A percentile compares a stretch with the other conserved stretches of the same genome.
Conservation (phyloP, 192 early-diverging fungal genomes). For the Backusella liffmaniae region DNA sequence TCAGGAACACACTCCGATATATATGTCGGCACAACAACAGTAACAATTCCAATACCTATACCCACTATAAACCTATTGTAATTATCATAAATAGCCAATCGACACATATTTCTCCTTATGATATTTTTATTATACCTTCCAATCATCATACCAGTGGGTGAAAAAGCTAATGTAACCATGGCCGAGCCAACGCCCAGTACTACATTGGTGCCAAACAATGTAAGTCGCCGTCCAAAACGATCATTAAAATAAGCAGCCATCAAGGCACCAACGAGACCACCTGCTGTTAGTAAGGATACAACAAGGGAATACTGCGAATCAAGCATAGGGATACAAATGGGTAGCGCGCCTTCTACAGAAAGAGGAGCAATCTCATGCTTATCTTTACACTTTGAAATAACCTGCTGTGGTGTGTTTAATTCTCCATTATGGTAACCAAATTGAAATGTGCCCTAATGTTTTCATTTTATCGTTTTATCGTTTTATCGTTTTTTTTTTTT, state of each 20-base stretch:
- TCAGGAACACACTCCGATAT: conserved; percentile 75
- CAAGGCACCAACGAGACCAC: conserved; percentile 76
- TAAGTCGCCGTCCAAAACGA: conserved; percentile 64
- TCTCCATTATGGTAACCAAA: conserved; percentile 62
- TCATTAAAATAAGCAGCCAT: conserved; percentile 64
- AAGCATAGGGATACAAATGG: conserved; percentile 70
- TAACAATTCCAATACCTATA: conserved; percentile 71
- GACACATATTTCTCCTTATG: too few relatives aligned
- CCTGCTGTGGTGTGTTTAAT: conserved; percentile 53
- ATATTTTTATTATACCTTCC: conserved; percentile 45
- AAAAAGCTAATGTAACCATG: conserved; percentile 56
- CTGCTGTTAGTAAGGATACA: conserved; percentile 62
- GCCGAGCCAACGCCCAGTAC: conserved; percentile 62
- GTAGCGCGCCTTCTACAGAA: conserved; percentile 32
- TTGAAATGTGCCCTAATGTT: conserved; percentile 47
- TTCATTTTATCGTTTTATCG: not conserved
- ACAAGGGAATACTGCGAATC: conserved; percentile 55
- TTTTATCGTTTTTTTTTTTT: too few relatives aligned
- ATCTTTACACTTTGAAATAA: conserved; percentile 47
- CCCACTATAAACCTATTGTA: conserved; percentile 57
- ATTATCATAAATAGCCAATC: too few relatives aligned
- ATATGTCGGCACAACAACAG: conserved; percentile 80
- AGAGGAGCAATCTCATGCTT: not conserved
- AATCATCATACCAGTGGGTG: conserved; percentile 43
- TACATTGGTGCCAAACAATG: conserved; percentile 66